These are phyloP conservation scores for Yamadazyma insecticola DNA, from an alignment of 805 yeast genomes.

Conservation along the genomic window DNA sequence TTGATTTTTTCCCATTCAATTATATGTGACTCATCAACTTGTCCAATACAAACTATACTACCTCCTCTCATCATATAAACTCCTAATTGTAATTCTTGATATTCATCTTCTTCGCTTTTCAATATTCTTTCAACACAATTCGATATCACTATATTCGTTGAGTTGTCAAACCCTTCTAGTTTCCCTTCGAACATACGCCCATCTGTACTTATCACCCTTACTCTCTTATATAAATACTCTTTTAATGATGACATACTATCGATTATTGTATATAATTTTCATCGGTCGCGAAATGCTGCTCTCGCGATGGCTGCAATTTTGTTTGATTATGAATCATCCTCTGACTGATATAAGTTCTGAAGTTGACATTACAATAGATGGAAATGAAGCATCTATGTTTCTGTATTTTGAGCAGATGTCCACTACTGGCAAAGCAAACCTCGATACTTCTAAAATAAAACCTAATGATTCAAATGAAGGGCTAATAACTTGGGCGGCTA, in stretches of 20 bases:
- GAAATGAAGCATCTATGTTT: too few species aligned
- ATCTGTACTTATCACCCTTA: constrained; percentile 39
- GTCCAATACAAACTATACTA: constrained; percentile 52
- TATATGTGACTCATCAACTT: constrained; percentile 31
- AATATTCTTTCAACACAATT: constrained; percentile 49
- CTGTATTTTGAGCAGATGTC: too few species aligned
- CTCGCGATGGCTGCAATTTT: too few species aligned
- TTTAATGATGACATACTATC: too few species aligned
- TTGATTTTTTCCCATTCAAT: constrained; percentile 39
- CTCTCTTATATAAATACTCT: too few species aligned
- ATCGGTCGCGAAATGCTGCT: too few species aligned
- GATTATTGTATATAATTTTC: too few species aligned
- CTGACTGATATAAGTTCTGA: too few species aligned
- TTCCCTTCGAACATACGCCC: constrained; percentile 40
- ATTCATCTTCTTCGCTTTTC: constrained; percentile 33
- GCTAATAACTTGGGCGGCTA: constrained; percentile 30
- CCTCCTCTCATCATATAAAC: constrained; percentile 56
- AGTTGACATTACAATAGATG: too few species aligned
- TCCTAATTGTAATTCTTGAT: constrained; percentile 42
- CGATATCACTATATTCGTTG: constrained; percentile 55
- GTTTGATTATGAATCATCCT: too few species aligned
- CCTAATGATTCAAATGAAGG: neutral
- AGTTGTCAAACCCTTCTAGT: constrained; percentile 57
- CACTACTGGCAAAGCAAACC: too few species aligned
- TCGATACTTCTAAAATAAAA: too few species aligned